A percentile compares a stretch with the other conserved stretches of the same genome.
These are phyloP conservation scores for Amaranthus palmeri DNA, from an alignment of 148 eudicot genomes.

Conservation along the genomic window DNA sequence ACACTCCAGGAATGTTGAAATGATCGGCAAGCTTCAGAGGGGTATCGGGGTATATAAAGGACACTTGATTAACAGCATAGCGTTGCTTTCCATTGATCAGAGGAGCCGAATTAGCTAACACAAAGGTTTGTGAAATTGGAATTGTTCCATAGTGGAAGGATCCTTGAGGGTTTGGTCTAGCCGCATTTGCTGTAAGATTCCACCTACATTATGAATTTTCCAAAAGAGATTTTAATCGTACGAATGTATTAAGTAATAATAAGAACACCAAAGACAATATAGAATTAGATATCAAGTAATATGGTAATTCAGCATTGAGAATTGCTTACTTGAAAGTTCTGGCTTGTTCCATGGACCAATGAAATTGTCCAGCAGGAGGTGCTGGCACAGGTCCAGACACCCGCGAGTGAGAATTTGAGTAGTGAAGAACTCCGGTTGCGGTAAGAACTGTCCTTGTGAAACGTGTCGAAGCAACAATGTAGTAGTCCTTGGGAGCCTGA, in stretches of 20 bases:
- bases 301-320: no score
- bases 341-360: conserved; percentile 92
- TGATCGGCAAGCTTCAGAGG: conserved; percentile 92
- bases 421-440: conserved; percentile 55
- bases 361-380: conserved; percentile 40
- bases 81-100: conserved; percentile 65
- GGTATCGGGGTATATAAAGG: conserved; percentile 64
- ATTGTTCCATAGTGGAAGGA: conserved; percentile 90
- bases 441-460: conserved; percentile 53
- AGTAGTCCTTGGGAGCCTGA: conserved; percentile 81
- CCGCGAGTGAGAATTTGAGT: conserved; percentile 48
- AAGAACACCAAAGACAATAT: no score
- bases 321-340: conserved; percentile 67
- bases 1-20: conserved; percentile 81
- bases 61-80: conserved; percentile 78
- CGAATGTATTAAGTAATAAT: no score
- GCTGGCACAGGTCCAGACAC: conserved; percentile 82
- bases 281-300: no score
- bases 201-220: conserved; percentile 43
- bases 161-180: conserved; percentile 96
- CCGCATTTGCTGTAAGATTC: conserved; percentile 96
- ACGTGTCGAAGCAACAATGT: conserved; percentile 75
- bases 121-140: conserved; percentile 41
- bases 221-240: no score
- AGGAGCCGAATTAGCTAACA: conserved; percentile 69